phyloP scores from a whole-genome alignment of 2,329 filamentous ascomycete genomes.

The Hirsutella minnesotensis region DNA sequence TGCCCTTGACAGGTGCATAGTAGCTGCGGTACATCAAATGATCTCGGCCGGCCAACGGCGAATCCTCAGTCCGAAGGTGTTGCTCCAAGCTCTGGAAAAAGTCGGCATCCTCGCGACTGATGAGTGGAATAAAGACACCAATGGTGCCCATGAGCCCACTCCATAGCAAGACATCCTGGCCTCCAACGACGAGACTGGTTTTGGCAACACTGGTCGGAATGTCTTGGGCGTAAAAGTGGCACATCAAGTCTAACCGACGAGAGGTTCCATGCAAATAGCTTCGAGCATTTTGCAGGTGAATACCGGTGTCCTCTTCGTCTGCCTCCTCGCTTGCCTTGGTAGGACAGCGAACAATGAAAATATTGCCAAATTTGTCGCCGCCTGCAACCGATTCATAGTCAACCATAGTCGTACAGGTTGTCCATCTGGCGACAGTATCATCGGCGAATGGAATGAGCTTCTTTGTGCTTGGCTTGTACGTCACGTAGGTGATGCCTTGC shows the following conservation, averaged over 20 bases:
- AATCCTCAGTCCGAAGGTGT: slow-evolving; percentile 74
- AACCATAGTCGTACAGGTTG: slow-evolving; percentile 82
- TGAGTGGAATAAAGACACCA: slow-evolving; percentile 84
- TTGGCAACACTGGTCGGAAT: slow-evolving; percentile 86
- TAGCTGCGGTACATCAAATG: slow-evolving; percentile 94
- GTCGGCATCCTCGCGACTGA: slow-evolving; percentile 84
- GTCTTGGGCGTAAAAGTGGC: slow-evolving; percentile 84
- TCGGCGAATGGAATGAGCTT: slow-evolving; percentile 88
- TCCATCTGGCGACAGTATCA: slow-evolving; percentile 82
- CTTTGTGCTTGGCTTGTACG: slow-evolving; percentile 88
- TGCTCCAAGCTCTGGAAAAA: slow-evolving; percentile 94
- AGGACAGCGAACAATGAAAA: slow-evolving; percentile 85
- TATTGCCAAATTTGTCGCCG: slow-evolving; percentile 94
- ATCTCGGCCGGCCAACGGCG: slow-evolving; percentile 81
- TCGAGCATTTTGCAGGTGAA: slow-evolving; percentile 83
- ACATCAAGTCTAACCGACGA: slow-evolving; percentile 72
- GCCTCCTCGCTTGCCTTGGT: slow-evolving; percentile 77
- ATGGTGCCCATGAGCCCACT: slow-evolving; percentile 89
- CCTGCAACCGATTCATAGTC: slow-evolving; percentile 95
- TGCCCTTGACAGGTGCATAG: slow-evolving; percentile 90
- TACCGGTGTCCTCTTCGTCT: slow-evolving; percentile 82
- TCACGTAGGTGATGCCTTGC: slow-evolving; percentile 82
- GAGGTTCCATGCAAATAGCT: slow-evolving; percentile 83
- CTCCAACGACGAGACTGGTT: slow-evolving; percentile 79
- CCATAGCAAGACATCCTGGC: slow-evolving; percentile 86